Evolutionary conservation across 139 green algal species (phyloP).

Genomic region (Volvox africanus): DNA sequence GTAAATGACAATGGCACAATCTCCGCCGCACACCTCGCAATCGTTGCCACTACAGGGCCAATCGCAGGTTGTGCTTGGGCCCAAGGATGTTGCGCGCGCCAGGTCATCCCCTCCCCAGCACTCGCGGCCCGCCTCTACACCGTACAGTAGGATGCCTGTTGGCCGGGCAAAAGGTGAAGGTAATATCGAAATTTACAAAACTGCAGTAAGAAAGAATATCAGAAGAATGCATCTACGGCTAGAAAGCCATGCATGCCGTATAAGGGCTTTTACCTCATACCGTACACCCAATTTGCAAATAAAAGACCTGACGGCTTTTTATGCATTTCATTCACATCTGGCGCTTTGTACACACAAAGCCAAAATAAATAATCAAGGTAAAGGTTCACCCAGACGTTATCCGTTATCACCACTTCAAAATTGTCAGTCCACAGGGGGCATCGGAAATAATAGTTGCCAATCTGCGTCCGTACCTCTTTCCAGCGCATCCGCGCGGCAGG

Average conservation of each 20-base stretch:
- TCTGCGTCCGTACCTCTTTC: neutral
- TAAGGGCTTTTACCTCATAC: too few species aligned
- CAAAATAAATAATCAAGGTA: too few species aligned
- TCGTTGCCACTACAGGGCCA: neutral
- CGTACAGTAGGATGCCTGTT: neutral
- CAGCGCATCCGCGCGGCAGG: neutral
- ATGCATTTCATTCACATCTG: too few species aligned
- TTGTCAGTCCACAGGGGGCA: neutral
- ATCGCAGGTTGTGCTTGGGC: neutral
- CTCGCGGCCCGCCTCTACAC: neutral
- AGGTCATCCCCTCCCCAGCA: neutral
- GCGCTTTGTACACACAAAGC: too few species aligned
- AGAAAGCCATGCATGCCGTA: too few species aligned
- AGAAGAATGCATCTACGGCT: too few species aligned
- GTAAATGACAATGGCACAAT: neutral
- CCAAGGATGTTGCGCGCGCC: neutral
- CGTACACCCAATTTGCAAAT: too few species aligned
- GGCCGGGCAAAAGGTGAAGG: neutral
- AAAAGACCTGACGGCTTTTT: too few species aligned
- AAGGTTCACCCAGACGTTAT: too few species aligned
- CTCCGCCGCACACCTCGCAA: neutral
- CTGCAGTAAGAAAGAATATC: too few species aligned
- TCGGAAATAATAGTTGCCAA: neutral
- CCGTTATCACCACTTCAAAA: too few species aligned
- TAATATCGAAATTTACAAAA: neutral